Conservation (phyloP, 768 basidiomycete genomes). For the Rhodotorula paludigena region DNA sequence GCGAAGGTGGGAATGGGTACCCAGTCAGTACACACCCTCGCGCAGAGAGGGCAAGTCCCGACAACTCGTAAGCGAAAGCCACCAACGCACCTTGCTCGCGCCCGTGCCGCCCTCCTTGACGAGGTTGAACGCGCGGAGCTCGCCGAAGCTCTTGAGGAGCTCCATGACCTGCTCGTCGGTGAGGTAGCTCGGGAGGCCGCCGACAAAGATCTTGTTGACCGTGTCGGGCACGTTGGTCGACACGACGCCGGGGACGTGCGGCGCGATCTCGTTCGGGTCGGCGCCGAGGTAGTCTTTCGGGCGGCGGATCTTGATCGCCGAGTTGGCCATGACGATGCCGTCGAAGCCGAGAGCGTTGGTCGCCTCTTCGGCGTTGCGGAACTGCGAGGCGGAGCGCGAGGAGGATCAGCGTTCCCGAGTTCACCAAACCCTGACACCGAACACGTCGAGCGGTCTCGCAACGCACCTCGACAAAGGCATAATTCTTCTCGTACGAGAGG, state of each 20-base stretch:
- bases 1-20: too few species aligned
- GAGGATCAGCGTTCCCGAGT: too few species aligned
- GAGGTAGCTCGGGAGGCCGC: constrained; percentile 88
- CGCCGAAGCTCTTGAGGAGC: constrained; percentile 91
- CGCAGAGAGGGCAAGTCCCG: neutral
- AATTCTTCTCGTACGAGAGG: constrained; percentile 97
- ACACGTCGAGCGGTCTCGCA: neutral
- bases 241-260: constrained; percentile 89
- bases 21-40: too few species aligned
- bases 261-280: constrained; percentile 58
- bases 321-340: constrained; percentile 90
- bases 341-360: constrained; percentile 96
- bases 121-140: constrained; percentile 94
- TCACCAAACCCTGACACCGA: neutral
- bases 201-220: constrained; percentile 96
- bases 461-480: constrained; percentile 92
- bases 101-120: constrained; percentile 90
- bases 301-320: constrained; percentile 92
- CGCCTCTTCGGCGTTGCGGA: constrained; percentile 93
- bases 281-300: constrained; percentile 92
- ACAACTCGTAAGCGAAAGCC: neutral
- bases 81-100: constrained; percentile 66
- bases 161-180: constrained; percentile 99
- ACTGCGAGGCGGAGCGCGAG: constrained; percentile 54
- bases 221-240: constrained; percentile 95